Percentiles rank a stretch among this genome's conserved stretches.
Evolutionary conservation across 129 eudicot genomes (phyloP).

Genomic region (Kitagawia praeruptora): DNA sequence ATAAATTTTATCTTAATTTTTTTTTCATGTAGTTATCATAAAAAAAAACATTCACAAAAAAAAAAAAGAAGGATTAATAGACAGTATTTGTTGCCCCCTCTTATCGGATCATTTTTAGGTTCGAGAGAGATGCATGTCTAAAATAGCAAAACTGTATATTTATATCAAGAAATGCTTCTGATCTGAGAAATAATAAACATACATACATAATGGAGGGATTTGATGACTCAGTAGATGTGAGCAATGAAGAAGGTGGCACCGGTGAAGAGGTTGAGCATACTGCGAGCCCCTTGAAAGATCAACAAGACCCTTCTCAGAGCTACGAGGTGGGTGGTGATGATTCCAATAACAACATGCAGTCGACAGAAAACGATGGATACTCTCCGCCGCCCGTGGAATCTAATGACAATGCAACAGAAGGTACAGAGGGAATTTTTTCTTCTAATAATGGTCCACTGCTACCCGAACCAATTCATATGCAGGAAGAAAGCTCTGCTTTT

Average conservation of each 20-base stretch:
- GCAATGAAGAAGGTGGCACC: background rate
- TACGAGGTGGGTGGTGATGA: background rate
- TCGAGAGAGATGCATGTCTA: background rate
- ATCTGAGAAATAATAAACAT: background rate
- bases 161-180: background rate
- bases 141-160: background rate
- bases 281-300: background rate
- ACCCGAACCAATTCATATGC: conserved; percentile 4
- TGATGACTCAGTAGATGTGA: background rate
- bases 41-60: background rate
- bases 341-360: background rate
- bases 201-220: background rate
- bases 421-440: background rate
- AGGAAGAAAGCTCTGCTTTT: conserved; percentile 10
- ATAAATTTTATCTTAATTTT: no score
- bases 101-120: background rate
- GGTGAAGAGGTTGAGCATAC: background rate
- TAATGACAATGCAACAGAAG: background rate
- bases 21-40: background rate
- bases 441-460: conserved; percentile 7
- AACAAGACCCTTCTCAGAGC: background rate
- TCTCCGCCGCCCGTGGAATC: background rate
- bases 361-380: background rate
- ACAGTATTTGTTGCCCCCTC: background rate
- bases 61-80: background rate